Evolutionary conservation across 306 rosid genomes (phyloP), one percentile per base, ranked within the genome.

Genomic region (Quercus variabilis): DNA sequence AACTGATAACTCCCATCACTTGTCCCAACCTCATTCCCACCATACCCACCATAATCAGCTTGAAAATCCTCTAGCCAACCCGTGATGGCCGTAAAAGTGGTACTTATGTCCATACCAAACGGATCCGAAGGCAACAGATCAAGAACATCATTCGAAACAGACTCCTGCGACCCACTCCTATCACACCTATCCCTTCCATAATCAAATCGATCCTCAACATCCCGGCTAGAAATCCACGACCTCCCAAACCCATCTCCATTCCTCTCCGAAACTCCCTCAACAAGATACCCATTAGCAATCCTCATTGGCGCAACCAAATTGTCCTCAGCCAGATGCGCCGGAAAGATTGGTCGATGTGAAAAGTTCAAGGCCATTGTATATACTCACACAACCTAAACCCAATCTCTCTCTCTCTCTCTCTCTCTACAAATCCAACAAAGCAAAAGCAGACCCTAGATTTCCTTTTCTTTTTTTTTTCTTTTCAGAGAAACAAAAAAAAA

Each of bases 71-170:
- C 92, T 4, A 94, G 90, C 98, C 97, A 94, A 33, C 97, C 93
- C 0, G 97, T 88, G 72, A 94, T 80, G 41, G 99, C 95, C 0
- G 98, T 90, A 79, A 94, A 88, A 20, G 92, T 88, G 67, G 90
- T 83, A 62, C 83, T 83, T 19, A 88, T 88, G 75, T 88, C 88
- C 92, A 89, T 95, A 15, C 94, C 97, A 75, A 95, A 95, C 7
- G 99, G 99, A 85, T 95, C 99, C 4, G 94, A 88, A 33, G 99
- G 99, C 90, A 95, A 83, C 72, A 85, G 89, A 83, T 95, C 98
- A 74, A 95, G 77, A 84, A 95, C 87, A 84, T 95, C 97, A 57
- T 86, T 85, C 0, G 95, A 83, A 49, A 84, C 92, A 3, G 90
- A 62, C 26, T 90, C 98, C 86, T 87, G 96, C 2, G 89, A 84